phyloP scores from a whole-genome alignment of 495 filamentous ascomycete species.

The Clohesyomyces aquaticus region DNA sequence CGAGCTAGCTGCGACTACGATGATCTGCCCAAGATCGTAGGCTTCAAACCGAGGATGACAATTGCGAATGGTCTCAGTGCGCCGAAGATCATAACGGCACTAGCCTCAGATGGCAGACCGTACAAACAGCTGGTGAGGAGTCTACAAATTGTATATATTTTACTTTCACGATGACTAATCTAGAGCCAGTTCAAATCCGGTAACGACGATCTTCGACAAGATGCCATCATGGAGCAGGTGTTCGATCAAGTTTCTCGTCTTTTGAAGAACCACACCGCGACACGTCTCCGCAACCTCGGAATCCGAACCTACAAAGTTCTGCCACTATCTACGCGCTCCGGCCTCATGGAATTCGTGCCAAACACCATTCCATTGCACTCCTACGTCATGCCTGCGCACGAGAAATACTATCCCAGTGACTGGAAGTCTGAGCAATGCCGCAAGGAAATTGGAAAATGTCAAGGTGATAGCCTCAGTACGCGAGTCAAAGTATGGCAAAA shows the following conservation, averaged over 20 bases:
- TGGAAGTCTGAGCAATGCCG: conserved; percentile 73
- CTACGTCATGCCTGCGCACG: conserved; percentile 87
- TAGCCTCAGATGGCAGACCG: conserved; percentile 71
- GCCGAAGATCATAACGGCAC: conserved; percentile 84
- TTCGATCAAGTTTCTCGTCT: conserved; percentile 94
- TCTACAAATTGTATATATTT: background rate
- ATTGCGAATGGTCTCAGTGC: conserved; percentile 89
- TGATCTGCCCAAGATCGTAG: conserved; percentile 68
- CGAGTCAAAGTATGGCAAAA: conserved; percentile 73
- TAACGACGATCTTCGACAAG: conserved; percentile 95
- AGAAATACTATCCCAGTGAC: conserved; percentile 82
- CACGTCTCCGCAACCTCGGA: conserved; percentile 81
- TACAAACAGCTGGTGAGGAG: conserved; percentile 80
- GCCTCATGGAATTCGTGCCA: conserved; percentile 96
- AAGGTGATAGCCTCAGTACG: conserved; percentile 66
- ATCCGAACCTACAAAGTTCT: conserved; percentile 97
- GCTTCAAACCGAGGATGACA: conserved; percentile 70
- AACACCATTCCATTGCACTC: conserved; percentile 90
- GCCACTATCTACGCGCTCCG: conserved; percentile 77
- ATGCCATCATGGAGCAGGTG: conserved; percentile 99
- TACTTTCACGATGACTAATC: background rate
- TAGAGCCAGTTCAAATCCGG: conserved; percentile 76
- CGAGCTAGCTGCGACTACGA: conserved; percentile 75
- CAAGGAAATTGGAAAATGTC: conserved; percentile 73
- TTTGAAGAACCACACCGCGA: conserved; percentile 79